Evolutionary conservation across 441 rosid genomes (phyloP), one percentile per base, ranked within the genome.

Genomic region (Aquilaria agallochum): DNA sequence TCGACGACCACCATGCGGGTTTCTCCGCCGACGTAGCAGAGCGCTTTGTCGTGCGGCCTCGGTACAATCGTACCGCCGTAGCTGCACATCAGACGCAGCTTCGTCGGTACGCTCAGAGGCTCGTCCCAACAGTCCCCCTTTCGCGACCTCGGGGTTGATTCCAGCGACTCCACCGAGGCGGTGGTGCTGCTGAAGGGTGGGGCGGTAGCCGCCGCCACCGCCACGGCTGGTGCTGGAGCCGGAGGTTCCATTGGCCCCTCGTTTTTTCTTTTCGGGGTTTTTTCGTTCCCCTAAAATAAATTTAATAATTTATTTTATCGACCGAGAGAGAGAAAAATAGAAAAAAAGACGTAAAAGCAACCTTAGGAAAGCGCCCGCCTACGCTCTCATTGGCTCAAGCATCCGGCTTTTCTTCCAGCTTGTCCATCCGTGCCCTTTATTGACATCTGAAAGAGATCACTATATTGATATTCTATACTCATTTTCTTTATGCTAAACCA

Each of bases 31-130:
- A 86, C 79, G 76, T 91, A 94, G 70, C 95, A 94, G 34, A 94
- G 80, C 10, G 84, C 79, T 80, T 94, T 94, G 68, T 91, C 95
- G 70, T 94, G 97, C 1, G 99, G 97, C 1, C 99, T 90, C 12
- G 99, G 99, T 11, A 91, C 84, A 73, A 94, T 94, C 53, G 88
- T 94, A 13, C 97, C 99, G 31, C 95, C 97, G 70, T 85, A 91
- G 67, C 97, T 91, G 73, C 99, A 91, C 97, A 94, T 94, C 64
- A 94, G 88, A 5, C 98, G 95, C 64, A 94, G 89, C 75, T 91
- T 89, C 65, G 55, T 64, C 53, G 75, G 62, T 9, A 63, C 79
- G 7, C 65, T 76, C 48, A 78, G 68, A 0, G 76, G 82, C 53
- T 87, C 96, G 32, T 89, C 96, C 81, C 84, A 84, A 52, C 81